These are phyloP conservation scores for Cordyceps sp. DNA, from an alignment of 2,329 filamentous ascomycete genomes.

Conservation along the genomic window DNA sequence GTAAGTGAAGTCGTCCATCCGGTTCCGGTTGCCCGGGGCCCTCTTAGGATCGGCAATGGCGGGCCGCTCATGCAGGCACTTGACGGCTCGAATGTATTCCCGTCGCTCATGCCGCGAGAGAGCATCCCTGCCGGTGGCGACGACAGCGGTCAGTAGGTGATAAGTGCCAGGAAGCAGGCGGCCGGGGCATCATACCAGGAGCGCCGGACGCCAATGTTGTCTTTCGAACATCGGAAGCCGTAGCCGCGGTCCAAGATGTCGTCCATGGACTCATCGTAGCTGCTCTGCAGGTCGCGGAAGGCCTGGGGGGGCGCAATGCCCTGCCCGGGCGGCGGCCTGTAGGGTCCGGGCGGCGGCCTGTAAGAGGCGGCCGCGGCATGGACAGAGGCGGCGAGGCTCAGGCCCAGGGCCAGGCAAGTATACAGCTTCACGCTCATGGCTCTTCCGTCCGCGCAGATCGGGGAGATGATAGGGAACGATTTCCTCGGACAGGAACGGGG, in stretches of 20 bases:
- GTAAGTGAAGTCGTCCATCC: constrained; percentile 2
- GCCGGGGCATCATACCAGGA: not conserved
- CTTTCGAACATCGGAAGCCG: not conserved
- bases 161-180: not conserved
- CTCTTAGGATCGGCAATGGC: not conserved
- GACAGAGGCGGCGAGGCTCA: no score
- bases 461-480: no score
- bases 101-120: not conserved
- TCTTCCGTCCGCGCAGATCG: no score
- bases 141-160: not conserved
- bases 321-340: no score
- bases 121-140: not conserved
- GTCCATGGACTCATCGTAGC: not conserved
- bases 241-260: not conserved
- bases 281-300: no score
- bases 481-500: no score
- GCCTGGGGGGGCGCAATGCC: no score
- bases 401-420: no score
- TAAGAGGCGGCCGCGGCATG: no score
- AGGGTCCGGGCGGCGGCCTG: no score
- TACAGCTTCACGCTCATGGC: no score
- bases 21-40: constrained; percentile 2
- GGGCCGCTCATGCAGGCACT: constrained; percentile 3
- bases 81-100: constrained; percentile 1
- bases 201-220: not conserved